A percentile compares a stretch with the other conserved stretches of the same genome.
Evolutionary conservation across 2,329 filamentous ascomycete genomes (phyloP).

Genomic region (Aspergillus sergii): DNA sequence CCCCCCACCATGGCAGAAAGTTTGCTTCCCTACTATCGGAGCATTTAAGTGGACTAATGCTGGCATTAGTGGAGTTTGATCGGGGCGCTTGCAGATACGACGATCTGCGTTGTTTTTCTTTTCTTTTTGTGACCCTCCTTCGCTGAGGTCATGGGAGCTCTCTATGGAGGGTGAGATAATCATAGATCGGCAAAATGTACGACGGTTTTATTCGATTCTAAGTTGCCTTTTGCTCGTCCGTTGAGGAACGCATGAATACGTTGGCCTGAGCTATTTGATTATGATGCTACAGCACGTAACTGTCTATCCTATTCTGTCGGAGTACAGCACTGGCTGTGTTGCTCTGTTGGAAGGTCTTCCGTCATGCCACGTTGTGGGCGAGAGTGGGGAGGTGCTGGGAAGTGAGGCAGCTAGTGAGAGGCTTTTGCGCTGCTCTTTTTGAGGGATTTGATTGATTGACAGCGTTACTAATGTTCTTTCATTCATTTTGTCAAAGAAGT

Average conservation of each 20-base stretch:
- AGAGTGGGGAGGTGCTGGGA: slow-evolving; percentile 11
- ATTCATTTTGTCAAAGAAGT: background rate
- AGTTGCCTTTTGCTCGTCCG: background rate
- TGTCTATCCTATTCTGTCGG: background rate
- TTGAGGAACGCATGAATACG: background rate
- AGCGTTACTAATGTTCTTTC: background rate
- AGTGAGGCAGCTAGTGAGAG: slow-evolving; percentile 3
- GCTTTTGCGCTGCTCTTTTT: background rate
- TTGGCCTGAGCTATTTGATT: background rate
- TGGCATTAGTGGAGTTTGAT: background rate
- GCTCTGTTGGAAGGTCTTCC: background rate
- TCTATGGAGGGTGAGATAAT: background rate
- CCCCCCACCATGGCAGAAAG: background rate
- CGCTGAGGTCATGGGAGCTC: background rate
- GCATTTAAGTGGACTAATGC: background rate
- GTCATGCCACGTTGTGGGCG: slow-evolving; percentile 7
- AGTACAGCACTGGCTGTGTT: background rate
- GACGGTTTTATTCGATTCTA: background rate
- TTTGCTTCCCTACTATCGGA: background rate
- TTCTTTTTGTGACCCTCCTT: background rate
- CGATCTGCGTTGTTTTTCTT: background rate
- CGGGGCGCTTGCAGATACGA: background rate
- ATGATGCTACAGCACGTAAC: background rate
- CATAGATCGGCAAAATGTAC: background rate
- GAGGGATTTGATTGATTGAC: background rate